phyloP scores from a whole-genome alignment of 2,329 filamentous ascomycete genomes.

The Sporothrix pseudoabietina region DNA sequence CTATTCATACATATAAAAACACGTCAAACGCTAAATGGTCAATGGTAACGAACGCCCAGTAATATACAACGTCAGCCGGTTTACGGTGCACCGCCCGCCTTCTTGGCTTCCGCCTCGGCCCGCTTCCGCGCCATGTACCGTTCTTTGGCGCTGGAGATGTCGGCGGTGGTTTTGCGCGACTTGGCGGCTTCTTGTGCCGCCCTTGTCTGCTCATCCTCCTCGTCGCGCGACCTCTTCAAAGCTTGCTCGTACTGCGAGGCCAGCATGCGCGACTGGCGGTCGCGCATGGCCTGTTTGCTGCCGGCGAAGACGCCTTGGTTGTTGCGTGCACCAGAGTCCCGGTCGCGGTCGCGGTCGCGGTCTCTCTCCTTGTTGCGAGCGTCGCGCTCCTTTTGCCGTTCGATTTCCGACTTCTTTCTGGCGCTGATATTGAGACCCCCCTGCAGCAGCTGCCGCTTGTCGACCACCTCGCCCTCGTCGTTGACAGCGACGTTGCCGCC shows the following conservation, averaged over 20 bases:
- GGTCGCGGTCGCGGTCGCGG: constrained; percentile 6
- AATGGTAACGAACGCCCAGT: neutral
- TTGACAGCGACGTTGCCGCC: constrained; percentile 68
- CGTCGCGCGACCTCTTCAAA: constrained; percentile 70
- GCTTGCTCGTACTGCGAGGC: constrained; percentile 74
- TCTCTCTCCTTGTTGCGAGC: constrained; percentile 3
- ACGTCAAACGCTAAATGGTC: neutral
- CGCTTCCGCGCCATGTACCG: constrained; percentile 76
- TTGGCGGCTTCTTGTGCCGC: constrained; percentile 68
- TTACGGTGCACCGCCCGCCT: constrained; percentile 33
- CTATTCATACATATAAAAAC: neutral
- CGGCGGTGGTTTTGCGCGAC: constrained; percentile 74
- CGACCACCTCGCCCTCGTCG: constrained; percentile 80
- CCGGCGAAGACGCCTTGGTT: constrained; percentile 47
- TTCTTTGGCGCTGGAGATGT: constrained; percentile 77
- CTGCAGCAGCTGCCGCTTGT: constrained; percentile 76
- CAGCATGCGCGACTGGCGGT: constrained; percentile 77
- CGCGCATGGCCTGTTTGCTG: constrained; percentile 67
- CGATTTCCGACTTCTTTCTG: constrained; percentile 58
- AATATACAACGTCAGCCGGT: neutral
- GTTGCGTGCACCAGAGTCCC: constrained; percentile 17
- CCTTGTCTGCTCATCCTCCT: constrained; percentile 65
- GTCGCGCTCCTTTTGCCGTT: constrained; percentile 30
- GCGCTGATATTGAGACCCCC: constrained; percentile 74
- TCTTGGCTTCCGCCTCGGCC: constrained; percentile 70